Evolutionary conservation across 2,329 filamentous ascomycete species (phyloP), one percentile per base, ranked within the genome.

Genomic region (Penicillium sp.): DNA sequence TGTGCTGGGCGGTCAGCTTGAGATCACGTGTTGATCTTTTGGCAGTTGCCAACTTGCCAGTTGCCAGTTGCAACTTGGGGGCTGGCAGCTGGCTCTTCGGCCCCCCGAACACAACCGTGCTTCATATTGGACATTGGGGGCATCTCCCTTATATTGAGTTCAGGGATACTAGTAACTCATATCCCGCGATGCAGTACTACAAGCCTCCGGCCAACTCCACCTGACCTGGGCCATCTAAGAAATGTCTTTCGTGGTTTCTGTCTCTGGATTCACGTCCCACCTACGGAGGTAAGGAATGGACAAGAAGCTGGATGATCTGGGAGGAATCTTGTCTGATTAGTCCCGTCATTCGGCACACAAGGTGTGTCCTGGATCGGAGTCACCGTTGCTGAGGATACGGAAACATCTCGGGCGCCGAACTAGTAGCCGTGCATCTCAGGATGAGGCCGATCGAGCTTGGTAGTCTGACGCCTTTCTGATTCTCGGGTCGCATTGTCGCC

Each of bases 321-420:
- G 13, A 77, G 64, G 57, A 83, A 81, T 25, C 65, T 72, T 6
- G 75, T 76, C 3, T 68, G 74, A 42, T 77, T 75, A 44, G 72
- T 76, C 29, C 78, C 79, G 50, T 82, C 78, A 58, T 82, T 83
- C 37, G 73, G 75, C 48, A 75, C 66, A 63, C 80, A 82, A 82
- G 7, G 70, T 71, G 11, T 72, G 70, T 12, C 82, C 82, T 4
- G 81, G 74, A n/a, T 82, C 83, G 18, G 70, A 67, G 57, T 89
- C 84, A 4, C 86, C 86, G 9, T 78, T 80, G 13, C 79, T 77
- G 55, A 83, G 81, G 46, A 89, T n/a, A 88, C 73, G 0, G 82
- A 81, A 16, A 87, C 80, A 28, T 86, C 86, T 10, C 85, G 80
- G 1, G 80, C 76, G 18, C 82, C 83, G 4, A 89, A 77, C 52